These are phyloP conservation scores for Geosmithia flava DNA, from an alignment of 2,329 filamentous ascomycete species.

Conservation along the genomic window DNA sequence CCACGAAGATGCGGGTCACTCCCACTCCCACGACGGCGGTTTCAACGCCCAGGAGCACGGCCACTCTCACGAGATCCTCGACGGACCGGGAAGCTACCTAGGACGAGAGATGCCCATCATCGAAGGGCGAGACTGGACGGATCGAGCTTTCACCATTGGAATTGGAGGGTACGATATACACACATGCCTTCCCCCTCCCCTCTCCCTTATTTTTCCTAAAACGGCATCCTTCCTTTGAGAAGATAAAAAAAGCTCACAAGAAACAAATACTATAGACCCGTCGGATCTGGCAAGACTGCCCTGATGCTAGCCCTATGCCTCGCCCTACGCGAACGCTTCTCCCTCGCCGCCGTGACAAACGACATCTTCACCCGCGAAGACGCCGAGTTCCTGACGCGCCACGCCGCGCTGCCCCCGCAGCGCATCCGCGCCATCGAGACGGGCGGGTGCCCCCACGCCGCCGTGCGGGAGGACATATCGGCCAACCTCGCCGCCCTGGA, in stretches of 20 bases:
- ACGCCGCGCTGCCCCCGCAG: slow-evolving; percentile 68
- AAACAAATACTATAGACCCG: slow-evolving; percentile 46
- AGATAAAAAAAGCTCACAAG: background rate
- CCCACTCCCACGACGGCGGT: slow-evolving; percentile 47
- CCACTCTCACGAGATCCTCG: slow-evolving; percentile 90
- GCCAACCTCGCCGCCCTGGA: slow-evolving; percentile 89
- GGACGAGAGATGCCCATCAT: slow-evolving; percentile 88
- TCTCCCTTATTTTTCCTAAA: background rate
- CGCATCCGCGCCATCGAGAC: slow-evolving; percentile 96
- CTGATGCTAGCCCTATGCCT: slow-evolving; percentile 90
- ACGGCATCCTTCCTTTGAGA: background rate
- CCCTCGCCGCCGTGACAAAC: slow-evolving; percentile 92
- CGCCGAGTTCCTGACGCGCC: slow-evolving; percentile 86
- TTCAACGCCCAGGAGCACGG: slow-evolving; percentile 62
- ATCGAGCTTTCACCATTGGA: slow-evolving; percentile 90
- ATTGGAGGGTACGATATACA: slow-evolving; percentile 68
- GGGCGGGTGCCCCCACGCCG: slow-evolving; percentile 91
- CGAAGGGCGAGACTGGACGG: slow-evolving; percentile 75
- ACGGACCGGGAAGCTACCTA: slow-evolving; percentile 82
- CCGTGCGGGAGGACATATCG: slow-evolving; percentile 92
- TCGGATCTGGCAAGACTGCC: slow-evolving; percentile 94
- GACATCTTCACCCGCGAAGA: slow-evolving; percentile 99
- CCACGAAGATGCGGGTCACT: slow-evolving; percentile 33
- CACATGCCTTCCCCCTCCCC: no score
- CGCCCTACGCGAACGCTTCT: slow-evolving; percentile 67